These are phyloP conservation scores for Suhomyces wounanorum DNA, from an alignment of 1,139 yeast genomes.

Conservation along the genomic window DNA sequence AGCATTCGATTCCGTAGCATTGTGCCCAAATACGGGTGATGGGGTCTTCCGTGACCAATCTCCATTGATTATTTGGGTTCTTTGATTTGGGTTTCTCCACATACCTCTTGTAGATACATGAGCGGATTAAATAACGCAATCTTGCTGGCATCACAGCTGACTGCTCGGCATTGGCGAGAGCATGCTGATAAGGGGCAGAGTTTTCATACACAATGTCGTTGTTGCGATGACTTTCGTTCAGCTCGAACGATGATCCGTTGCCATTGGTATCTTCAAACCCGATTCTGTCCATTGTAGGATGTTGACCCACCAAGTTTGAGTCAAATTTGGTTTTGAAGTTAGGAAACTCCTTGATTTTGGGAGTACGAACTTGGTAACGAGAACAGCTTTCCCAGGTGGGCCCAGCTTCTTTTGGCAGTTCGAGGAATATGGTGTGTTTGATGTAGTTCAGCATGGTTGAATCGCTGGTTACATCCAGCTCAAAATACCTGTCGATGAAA, in stretches of 20 bases:
- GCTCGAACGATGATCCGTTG: constrained; percentile 11
- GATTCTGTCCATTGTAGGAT: constrained; percentile 3
- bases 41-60: constrained; percentile 56
- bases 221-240: constrained; percentile 14
- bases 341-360: constrained; percentile 51
- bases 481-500: constrained; percentile 49
- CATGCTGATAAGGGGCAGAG: constrained; percentile 30
- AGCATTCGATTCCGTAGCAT: constrained; percentile 53
- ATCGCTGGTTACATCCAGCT: constrained; percentile 19
- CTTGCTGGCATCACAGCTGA: constrained; percentile 52
- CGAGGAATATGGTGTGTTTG: constrained; percentile 26
- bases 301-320: constrained; percentile 26
- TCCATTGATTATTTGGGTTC: constrained; percentile 42
- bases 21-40: constrained; percentile 56
- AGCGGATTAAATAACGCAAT: constrained; percentile 49
- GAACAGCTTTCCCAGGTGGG: constrained; percentile 54
- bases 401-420: constrained; percentile 40
- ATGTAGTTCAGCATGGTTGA: constrained; percentile 16
- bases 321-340: constrained; percentile 41
- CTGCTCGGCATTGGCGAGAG: constrained; percentile 30
- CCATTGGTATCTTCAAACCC: constrained; percentile 10
- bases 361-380: constrained; percentile 46
- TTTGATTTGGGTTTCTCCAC: constrained; percentile 29
- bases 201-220: constrained; percentile 40
- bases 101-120: constrained; percentile 50